Evolutionary conservation across 164 flowering plant species (phyloP), one percentile per base, ranked within the genome.

Genomic region (Pachysandra terminalis): DNA sequence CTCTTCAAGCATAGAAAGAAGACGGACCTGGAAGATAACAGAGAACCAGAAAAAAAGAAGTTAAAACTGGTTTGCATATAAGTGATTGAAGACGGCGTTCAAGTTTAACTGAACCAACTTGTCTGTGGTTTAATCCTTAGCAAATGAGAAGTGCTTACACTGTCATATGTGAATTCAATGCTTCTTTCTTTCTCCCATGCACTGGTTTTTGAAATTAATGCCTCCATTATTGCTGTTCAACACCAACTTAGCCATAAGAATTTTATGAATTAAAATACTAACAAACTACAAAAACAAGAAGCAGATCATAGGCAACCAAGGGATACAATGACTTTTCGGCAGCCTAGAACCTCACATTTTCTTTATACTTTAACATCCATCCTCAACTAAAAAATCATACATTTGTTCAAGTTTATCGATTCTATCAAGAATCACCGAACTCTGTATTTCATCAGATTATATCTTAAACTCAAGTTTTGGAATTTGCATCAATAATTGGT

Each of bases 1-100:
- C 55, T 86, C 96, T 75, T 94, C 93, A 63, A 94, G 88, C 95
- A 91, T 90, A 23, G 92, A 76, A 65, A 94, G 86, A 57, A 94
- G 87, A 40, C 82, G 87, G 58, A 84, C 71, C 98, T 94, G 77
- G 10, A 51, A n/a, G n/a, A n/a, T n/a, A n/a, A n/a, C n/a, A n/a
- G n/a, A n/a, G n/a, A n/a, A n/a, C n/a, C n/a, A n/a, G n/a, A n/a
- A n/a, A n/a, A n/a, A n/a, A n/a, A n/a, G n/a, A n/a, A n/a, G n/a
- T n/a, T n/a, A n/a, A n/a, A n/a, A n/a, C n/a, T n/a, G n/a, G n/a
- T n/a, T n/a, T n/a, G n/a, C n/a, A n/a, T n/a, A n/a, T n/a, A n/a
- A n/a, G n/a, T n/a, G n/a, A n/a, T n/a, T n/a, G n/a, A n/a, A n/a
- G n/a, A n/a, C n/a, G n/a, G n/a, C n/a, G n/a, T n/a, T 45, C 17